Percentiles rank a stretch among this genome's conserved stretches.
phyloP scores from a whole-genome alignment of 257 asterid species.

The Lantana camara region DNA sequence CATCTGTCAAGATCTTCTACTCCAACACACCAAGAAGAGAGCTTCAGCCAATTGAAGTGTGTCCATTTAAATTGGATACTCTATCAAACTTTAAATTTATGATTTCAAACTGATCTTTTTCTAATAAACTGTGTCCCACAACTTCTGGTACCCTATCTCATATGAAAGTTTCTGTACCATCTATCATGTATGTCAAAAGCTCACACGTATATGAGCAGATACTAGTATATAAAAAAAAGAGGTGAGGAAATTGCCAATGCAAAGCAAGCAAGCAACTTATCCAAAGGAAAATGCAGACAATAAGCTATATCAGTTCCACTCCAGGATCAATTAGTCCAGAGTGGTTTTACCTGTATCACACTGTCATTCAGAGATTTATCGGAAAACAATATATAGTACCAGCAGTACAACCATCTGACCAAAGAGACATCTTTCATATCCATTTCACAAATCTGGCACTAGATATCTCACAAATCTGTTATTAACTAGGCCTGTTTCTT shows the following conservation, averaged over 20 bases:
- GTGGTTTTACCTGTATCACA: slow-evolving; percentile 8
- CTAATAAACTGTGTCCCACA: neutral
- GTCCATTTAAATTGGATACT: neutral
- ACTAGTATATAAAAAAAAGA: neutral
- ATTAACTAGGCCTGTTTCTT: slow-evolving; percentile 4
- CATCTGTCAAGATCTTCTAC: neutral
- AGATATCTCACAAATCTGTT: slow-evolving; percentile 14
- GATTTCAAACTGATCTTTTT: neutral
- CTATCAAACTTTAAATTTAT: neutral
- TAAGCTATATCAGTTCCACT: neutral
- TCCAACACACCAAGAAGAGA: slow-evolving; percentile 13
- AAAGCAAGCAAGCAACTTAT: slow-evolving; percentile 2
- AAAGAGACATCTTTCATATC: slow-evolving; percentile 17
- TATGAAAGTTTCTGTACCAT: neutral
- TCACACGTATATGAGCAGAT: slow-evolving; percentile 18
- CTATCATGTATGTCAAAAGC: slow-evolving; percentile 13
- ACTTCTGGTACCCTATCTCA: neutral
- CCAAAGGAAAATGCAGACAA: neutral
- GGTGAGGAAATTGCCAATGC: slow-evolving; percentile 1
- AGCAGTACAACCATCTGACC: slow-evolving; percentile 8
- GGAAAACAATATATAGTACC: slow-evolving; percentile 3
- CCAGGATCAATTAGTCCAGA: neutral
- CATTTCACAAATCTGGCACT: slow-evolving; percentile 14
- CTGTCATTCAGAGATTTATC: neutral
- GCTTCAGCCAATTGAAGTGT: slow-evolving; percentile 17